Evolutionary conservation across 2,329 filamentous ascomycete species (phyloP).

Genomic region (Scedosporium apiospermum): DNA sequence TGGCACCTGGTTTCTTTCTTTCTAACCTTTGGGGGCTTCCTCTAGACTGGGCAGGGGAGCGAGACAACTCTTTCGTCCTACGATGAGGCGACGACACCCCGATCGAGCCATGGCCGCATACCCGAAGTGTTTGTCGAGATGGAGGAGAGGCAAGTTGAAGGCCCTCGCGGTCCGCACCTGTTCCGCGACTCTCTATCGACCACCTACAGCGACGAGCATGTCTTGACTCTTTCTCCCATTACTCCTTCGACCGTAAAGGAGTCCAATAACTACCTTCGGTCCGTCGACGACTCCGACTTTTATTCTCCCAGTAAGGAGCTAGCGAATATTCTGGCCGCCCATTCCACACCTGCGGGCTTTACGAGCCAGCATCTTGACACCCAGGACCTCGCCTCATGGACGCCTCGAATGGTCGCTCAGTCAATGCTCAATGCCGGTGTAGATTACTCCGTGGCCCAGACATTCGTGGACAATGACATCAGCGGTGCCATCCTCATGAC

Average conservation of each 20-base stretch:
- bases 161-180: conserved; percentile 77
- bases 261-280: background rate
- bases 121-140: conserved; percentile 49
- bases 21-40: conserved; percentile 6
- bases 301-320: conserved; percentile 6
- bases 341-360: conserved; percentile 35
- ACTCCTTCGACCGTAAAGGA: conserved; percentile 35
- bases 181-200: conserved; percentile 62
- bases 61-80: conserved; percentile 81
- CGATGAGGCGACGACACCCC: conserved; percentile 73
- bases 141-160: conserved; percentile 54
- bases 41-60: conserved; percentile 61
- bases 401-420: conserved; percentile 66
- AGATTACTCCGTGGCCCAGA: conserved; percentile 67
- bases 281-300: conserved; percentile 10
- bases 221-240: conserved; percentile 63
- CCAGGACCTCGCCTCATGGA: conserved; percentile 55
- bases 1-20: background rate
- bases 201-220: conserved; percentile 37
- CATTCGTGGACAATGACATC: conserved; percentile 88
- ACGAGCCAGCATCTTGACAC: conserved; percentile 48
- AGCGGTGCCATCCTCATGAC: conserved; percentile 78
- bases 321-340: conserved; percentile 12
- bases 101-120: conserved; percentile 50
- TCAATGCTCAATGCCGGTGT: conserved; percentile 82